A percentile compares a stretch with the other conserved stretches of the same genome.
These are phyloP conservation scores for Lepidopterella palustris DNA, from an alignment of 495 filamentous ascomycete species.

Conservation along the genomic window DNA sequence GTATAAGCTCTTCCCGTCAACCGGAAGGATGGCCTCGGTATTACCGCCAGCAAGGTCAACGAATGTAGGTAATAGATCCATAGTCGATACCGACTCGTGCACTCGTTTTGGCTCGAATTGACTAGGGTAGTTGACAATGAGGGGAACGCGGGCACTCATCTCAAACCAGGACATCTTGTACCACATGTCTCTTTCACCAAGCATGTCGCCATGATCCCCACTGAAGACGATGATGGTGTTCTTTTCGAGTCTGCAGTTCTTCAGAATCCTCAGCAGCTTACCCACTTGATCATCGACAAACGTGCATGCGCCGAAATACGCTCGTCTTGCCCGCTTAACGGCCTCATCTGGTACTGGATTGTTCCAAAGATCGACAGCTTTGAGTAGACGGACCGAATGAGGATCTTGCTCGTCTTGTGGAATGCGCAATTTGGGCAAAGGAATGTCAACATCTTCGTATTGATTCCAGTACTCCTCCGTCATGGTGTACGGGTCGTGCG, in stretches of 20 bases:
- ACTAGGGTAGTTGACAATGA: slow-evolving; percentile 67
- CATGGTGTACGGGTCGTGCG: slow-evolving; percentile 88
- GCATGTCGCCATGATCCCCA: slow-evolving; percentile 89
- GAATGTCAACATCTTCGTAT: slow-evolving; percentile 82
- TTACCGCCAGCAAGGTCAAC: slow-evolving; percentile 67
- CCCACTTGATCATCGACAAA: slow-evolving; percentile 87
- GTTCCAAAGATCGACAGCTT: slow-evolving; percentile 74
- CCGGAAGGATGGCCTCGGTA: slow-evolving; percentile 55
- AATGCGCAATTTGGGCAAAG: slow-evolving; percentile 65
- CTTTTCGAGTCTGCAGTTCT: slow-evolving; percentile 66
- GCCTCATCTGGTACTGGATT: slow-evolving; percentile 71
- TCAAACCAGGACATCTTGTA: slow-evolving; percentile 95
- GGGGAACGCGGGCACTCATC: slow-evolving; percentile 72
- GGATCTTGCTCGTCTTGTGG: slow-evolving; percentile 71
- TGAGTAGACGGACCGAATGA: slow-evolving; percentile 71
- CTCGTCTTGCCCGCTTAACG: slow-evolving; percentile 68
- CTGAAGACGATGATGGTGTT: slow-evolving; percentile 83
- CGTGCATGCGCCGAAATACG: slow-evolving; percentile 82
- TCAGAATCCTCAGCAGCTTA: slow-evolving; percentile 63
- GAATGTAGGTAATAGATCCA: slow-evolving; percentile 80
- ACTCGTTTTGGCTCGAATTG: slow-evolving; percentile 62
- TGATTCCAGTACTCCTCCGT: slow-evolving; percentile 80
- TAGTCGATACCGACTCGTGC: slow-evolving; percentile 69
- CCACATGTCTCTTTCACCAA: slow-evolving; percentile 83
- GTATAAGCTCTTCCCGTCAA: slow-evolving; percentile 70